Percentiles rank a stretch among this genome's conserved stretches.
These are phyloP conservation scores for Mucor saturninus DNA, from an alignment of 371 early-diverging fungal species.

Conservation along the genomic window DNA sequence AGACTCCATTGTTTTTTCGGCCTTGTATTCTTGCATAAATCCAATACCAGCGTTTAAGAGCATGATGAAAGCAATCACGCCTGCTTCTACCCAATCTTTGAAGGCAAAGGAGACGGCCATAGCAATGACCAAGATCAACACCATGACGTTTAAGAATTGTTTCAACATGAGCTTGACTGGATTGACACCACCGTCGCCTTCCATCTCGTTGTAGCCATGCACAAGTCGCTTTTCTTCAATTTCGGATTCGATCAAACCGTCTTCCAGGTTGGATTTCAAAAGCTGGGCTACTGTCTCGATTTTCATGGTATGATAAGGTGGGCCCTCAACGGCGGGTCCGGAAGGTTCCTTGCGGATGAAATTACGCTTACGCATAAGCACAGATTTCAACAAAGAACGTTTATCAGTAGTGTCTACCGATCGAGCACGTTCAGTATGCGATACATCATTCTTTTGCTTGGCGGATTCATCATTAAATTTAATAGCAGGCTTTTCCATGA, in stretches of 20 bases:
- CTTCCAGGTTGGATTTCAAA: constrained; percentile 57
- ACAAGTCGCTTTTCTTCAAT: constrained; percentile 57
- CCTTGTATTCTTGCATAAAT: constrained; percentile 86
- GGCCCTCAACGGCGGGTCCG: constrained; percentile 28
- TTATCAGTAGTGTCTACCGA: constrained; percentile 9
- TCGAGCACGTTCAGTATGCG: constrained; percentile 6
- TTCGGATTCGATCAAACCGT: constrained; percentile 61
- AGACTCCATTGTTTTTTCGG: constrained; percentile 89
- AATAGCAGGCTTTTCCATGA: background rate
- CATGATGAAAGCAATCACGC: constrained; percentile 78
- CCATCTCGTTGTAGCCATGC: constrained; percentile 75
- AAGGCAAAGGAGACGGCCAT: constrained; percentile 66
- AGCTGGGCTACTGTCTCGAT: constrained; percentile 58
- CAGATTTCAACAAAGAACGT: constrained; percentile 5
- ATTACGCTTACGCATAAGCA: constrained; percentile 25
- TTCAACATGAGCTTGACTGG: constrained; percentile 67
- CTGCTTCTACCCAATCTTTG: constrained; percentile 71
- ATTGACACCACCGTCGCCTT: constrained; percentile 68
- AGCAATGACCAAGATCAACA: constrained; percentile 78
- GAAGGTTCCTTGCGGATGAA: constrained; percentile 6
- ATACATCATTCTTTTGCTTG: background rate
- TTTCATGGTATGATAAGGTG: constrained; percentile 60
- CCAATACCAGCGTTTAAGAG: constrained; percentile 83
- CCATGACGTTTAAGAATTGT: constrained; percentile 83
- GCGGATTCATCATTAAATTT: background rate